Conservation (phyloP, 768 basidiomycete species). For the Flagelloscypha sp. region DNA sequence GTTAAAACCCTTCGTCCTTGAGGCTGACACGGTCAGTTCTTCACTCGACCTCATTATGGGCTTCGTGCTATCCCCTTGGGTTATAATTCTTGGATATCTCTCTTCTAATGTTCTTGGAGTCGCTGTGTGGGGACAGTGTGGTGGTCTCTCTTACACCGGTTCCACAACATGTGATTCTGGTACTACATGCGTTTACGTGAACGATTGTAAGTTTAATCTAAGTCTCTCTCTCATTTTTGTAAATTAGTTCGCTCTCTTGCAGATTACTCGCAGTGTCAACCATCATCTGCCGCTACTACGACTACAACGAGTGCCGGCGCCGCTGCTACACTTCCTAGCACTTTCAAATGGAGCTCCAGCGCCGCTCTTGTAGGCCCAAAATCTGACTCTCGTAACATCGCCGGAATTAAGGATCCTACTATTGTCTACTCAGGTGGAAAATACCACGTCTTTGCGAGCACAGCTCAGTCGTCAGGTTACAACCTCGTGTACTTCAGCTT, state of each 20-base stretch:
- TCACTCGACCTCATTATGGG: too few relatives aligned
- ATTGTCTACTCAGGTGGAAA: conserved; percentile 1
- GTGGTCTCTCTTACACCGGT: conserved; percentile 36
- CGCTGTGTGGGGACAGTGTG: conserved; percentile 45
- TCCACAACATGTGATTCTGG: conserved; percentile 38
- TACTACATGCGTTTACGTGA: conserved; percentile 30
- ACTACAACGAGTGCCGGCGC: too few relatives aligned
- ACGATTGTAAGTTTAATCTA: conserved; percentile 27
- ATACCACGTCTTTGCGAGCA: conserved; percentile 6
- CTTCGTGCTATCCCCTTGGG: too few relatives aligned
- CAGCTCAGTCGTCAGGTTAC: neutral
- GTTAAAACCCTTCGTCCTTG: too few relatives aligned
- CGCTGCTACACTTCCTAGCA: too few relatives aligned
- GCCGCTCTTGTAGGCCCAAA: conserved; percentile 3
- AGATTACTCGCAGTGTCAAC: conserved; percentile 45
- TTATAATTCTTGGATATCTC: too few relatives aligned
- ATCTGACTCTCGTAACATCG: neutral
- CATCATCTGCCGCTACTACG: conserved; percentile 20
- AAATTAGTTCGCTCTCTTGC: neutral
- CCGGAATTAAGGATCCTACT: conserved; percentile 3
- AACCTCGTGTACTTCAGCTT: conserved; percentile 5
- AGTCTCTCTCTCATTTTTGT: conserved; percentile 7
- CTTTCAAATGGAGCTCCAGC: conserved; percentile 8
- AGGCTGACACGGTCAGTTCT: too few relatives aligned
- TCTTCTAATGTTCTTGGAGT: conserved; percentile 23